phyloP scores from a whole-genome alignment of 805 yeast genomes.

The Saccharomycopsis sp. region DNA sequence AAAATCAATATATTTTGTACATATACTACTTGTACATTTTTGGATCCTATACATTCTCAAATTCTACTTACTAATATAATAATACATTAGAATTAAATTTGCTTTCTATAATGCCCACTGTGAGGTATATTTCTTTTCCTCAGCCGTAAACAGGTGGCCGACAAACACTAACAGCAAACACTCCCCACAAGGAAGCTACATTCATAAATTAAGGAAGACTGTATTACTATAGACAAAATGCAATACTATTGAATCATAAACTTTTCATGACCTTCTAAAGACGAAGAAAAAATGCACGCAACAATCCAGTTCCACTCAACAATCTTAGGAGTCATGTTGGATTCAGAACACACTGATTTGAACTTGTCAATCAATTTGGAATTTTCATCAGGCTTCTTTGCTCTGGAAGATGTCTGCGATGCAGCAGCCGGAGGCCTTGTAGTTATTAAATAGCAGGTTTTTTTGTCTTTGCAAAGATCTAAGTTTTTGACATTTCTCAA shows the following conservation, averaged over 20 bases:
- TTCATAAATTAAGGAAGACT: too few relatives aligned
- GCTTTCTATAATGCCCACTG: too few relatives aligned
- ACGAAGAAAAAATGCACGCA: constrained; percentile 44
- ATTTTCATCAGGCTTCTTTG: constrained; percentile 26
- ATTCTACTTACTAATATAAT: too few relatives aligned
- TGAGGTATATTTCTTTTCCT: too few relatives aligned
- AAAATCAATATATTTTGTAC: too few relatives aligned
- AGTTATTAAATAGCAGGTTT: constrained; percentile 27
- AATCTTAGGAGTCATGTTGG: constrained; percentile 28
- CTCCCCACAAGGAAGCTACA: too few relatives aligned
- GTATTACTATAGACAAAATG: too few relatives aligned
- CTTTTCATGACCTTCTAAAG: constrained; percentile 15
- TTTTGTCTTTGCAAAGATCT: constrained; percentile 19
- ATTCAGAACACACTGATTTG: constrained; percentile 24
- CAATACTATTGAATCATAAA: constrained; percentile 18
- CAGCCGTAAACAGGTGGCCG: too few relatives aligned
- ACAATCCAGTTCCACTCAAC: constrained; percentile 66
- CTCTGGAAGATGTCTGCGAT: not conserved
- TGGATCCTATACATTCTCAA: too few relatives aligned
- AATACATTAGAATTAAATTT: too few relatives aligned
- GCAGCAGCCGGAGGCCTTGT: constrained; percentile 27
- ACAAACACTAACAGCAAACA: too few relatives aligned
- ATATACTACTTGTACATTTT: too few relatives aligned
- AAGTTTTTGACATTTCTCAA: constrained; percentile 20
- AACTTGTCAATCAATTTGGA: constrained; percentile 28